Evolutionary conservation across 1,284 basidiomycete genomes (phyloP), one percentile per base, ranked within the genome.

Genomic region (Vanrija pseudolonga): DNA sequence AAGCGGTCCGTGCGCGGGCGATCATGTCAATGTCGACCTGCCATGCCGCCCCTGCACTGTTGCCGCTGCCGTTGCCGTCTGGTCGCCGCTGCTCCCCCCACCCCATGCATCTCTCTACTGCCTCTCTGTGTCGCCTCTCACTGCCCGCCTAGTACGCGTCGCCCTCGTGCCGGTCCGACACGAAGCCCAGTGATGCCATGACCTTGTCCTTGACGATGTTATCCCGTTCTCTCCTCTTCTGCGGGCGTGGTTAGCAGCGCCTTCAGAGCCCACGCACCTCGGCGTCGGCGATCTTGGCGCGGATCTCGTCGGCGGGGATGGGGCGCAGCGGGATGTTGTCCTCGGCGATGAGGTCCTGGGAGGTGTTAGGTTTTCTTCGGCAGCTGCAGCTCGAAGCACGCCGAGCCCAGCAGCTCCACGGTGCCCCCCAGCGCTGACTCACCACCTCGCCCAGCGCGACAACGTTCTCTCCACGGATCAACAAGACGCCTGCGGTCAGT

Each of bases 391-490:
- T 26, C 6, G 26, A 4, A 24, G 24, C 24, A 39, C 43, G 52
- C 38, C 39, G 49, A 51, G n/a, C 37, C 46, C 22, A 26, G 51
- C 26, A 28, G 44, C 45, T 14, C 19, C 36, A 84, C n/a, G n/a
- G n/a, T n/a, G n/a, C n/a, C n/a, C n/a, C n/a, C n/a, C n/a, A n/a
- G n/a, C n/a, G n/a, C n/a, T n/a, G n/a, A n/a, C 91, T 72, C 71
- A 97, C 95, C 56, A 99, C 88, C 82, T 99, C 96, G 49, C 96
- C 96, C 50, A 98, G 79, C 47, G 98, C 79, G 12, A 98, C 96
- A 20, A 99, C 96, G 72, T 99, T 99, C 81, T 99, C 96, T 46
- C 96, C 96, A 63, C 96, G 85, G 62, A 99, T 92, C 61, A 98
- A 82, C 74, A 91, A 93, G 20, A 98, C 82, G 5, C 95, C 94